These are phyloP conservation scores for Irpex sp. DNA, from an alignment of 1,284 basidiomycete species.

Conservation along the genomic window DNA sequence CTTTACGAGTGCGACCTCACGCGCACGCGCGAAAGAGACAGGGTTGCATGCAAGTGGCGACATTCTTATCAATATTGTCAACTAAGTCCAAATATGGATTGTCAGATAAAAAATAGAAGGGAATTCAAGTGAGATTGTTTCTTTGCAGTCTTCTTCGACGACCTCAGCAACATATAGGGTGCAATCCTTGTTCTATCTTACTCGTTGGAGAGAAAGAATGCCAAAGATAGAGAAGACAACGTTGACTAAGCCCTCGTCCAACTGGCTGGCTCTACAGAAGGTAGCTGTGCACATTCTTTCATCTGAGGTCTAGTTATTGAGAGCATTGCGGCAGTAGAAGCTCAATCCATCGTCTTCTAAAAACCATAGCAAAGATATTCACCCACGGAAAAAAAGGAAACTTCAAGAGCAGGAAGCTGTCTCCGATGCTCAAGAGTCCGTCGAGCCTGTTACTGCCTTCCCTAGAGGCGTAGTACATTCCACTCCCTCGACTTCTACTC, in stretches of 20 bases:
- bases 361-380: neutral
- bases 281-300: neutral
- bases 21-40: neutral
- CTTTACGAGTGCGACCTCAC: neutral
- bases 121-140: constrained; percentile 6
- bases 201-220: neutral
- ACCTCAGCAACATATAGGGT: neutral
- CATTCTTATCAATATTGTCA: neutral
- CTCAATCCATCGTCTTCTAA: constrained; percentile 5
- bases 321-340: constrained; percentile 10
- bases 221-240: neutral
- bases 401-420: constrained; percentile 18
- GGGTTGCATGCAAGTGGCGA: neutral
- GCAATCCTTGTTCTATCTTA: neutral
- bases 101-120: constrained; percentile 7
- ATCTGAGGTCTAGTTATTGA: neutral
- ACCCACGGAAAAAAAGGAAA: constrained; percentile 31
- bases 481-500: neutral
- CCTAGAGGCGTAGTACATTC: constrained; percentile 7
- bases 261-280: constrained; percentile 17
- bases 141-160: neutral
- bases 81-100: constrained; percentile 10
- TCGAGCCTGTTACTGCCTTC: constrained; percentile 17
- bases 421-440: neutral
- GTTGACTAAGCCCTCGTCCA: constrained; percentile 8